Conservation (phyloP, 2,329 filamentous ascomycete genomes). For the Fonsecaea pedrosoi region DNA sequence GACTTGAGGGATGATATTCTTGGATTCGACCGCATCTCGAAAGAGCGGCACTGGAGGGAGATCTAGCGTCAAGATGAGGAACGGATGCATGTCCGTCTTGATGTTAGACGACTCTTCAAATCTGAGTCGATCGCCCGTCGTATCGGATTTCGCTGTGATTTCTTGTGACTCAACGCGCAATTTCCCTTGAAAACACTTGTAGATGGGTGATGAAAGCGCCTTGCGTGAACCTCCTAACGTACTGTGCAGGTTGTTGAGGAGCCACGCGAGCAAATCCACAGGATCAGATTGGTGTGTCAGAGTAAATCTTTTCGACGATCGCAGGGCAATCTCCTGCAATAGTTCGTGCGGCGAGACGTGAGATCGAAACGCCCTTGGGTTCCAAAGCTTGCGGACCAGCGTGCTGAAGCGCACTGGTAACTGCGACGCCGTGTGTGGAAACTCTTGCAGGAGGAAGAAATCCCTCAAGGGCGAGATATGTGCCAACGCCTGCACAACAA, state of each 20-base stretch:
- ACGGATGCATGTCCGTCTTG: conserved; percentile 76
- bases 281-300: conserved; percentile 91
- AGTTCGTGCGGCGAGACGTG: conserved; percentile 98
- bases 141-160: conserved; percentile 89
- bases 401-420: conserved; percentile 87
- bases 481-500: conserved; percentile 86
- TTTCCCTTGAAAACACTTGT: conserved; percentile 90
- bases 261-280: conserved; percentile 96
- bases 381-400: conserved; percentile 96
- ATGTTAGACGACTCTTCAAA: conserved; percentile 91
- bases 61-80: conserved; percentile 91
- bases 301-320: conserved; percentile 90
- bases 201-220: conserved; percentile 82
- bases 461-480: conserved; percentile 90
- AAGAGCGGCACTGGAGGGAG: conserved; percentile 91
- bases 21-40: conserved; percentile 83
- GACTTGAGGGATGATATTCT: conserved; percentile 85
- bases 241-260: conserved; percentile 92
- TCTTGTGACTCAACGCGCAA: conserved; percentile 91
- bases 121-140: conserved; percentile 77
- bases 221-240: conserved; percentile 90
- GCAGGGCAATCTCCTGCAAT: conserved; percentile 89
- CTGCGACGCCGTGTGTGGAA: conserved; percentile 72
- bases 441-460: conserved; percentile 86
- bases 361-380: conserved; percentile 91